Base-by-base conservation (phyloP, 768 basidiomycete species). In the Hysterangium stoloniferum region DNA sequence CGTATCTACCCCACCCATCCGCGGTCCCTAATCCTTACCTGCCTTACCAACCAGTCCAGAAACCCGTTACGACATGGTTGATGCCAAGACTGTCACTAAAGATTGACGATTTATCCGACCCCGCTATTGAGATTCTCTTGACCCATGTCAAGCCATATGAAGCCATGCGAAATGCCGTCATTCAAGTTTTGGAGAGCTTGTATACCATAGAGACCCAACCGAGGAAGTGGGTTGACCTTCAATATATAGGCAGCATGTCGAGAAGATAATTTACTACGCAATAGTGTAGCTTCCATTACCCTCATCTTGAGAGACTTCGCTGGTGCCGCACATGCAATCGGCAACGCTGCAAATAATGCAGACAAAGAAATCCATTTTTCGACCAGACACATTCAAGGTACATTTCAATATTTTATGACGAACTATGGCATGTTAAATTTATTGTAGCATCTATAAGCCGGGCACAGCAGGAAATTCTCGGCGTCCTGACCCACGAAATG, bases 331-430 rank as follows among this genome's bases (percentile, higher is more conserved):
- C 71, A 84, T 62, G 83, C 86, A 0, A 70, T 60, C 32, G 84
- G 85, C 48, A 68, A 70, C 0, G 56, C 62, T n/a, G 57, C 65
- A 1, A 63, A 64, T 44, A 45, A 66, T 11, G 61, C 69, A 13
- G 69, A 79, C 62, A 89, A 90, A 67, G 82, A 88, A 65, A 80
- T 89, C 27, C 80, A 86, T 59, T 72, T 87, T 43, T 82, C 84
- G 6, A 72, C 83, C 20, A 71, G 80, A 42, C 77, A 88, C 64
- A 72, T 89, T 63, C 65, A 66, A 45, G 38, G 49, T 42, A n/a
- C n/a, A n/a, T 43, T 19, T 25, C 25, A 11, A 47, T 61, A 2
- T 27, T 40, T 25, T 33, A 42, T 12, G 19, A 24, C 20, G 20
- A 46, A 8, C 17, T 52, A 31, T 43, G 25, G 2, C 19, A 13